Conservation (phyloP, 2,329 filamentous ascomycete genomes). For the Emmonsiellopsis sp. region DNA sequence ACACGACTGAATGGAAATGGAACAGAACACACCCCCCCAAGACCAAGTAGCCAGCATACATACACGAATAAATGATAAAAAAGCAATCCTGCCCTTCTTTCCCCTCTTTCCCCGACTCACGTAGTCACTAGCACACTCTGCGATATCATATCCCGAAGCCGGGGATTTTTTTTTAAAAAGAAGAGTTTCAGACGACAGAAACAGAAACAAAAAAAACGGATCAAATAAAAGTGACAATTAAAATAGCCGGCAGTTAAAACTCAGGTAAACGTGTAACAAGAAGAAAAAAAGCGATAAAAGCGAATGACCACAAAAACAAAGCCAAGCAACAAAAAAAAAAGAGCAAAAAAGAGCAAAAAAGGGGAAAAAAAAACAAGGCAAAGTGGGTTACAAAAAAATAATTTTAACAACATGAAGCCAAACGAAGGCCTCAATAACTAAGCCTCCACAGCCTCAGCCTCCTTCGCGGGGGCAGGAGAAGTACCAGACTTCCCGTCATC, state of each 20-base stretch:
- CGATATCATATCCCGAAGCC: too few relatives aligned
- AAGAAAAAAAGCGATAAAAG: not conserved
- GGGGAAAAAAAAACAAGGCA: not conserved
- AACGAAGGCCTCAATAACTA: not conserved
- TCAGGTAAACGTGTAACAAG: not conserved
- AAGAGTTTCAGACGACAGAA: too few relatives aligned
- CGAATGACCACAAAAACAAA: not conserved
- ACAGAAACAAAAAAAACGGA: not conserved
- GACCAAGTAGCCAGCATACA: too few relatives aligned
- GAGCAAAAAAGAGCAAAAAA: not conserved
- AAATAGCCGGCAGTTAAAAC: not conserved
- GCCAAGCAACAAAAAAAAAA: not conserved
- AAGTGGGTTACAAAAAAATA: not conserved
- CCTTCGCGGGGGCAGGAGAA: not conserved
- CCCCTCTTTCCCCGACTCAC: too few relatives aligned
- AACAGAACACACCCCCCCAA: too few relatives aligned
- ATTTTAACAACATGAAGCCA: not conserved
- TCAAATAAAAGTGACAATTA: not conserved
- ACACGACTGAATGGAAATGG: too few relatives aligned
- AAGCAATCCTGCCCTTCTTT: too few relatives aligned
- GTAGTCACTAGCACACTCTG: too few relatives aligned
- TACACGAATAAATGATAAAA: too few relatives aligned
- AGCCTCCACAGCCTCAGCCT: conserved; percentile 4
- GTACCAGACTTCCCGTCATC: conserved; percentile 2
- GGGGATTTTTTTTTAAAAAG: too few relatives aligned